phyloP scores from a whole-genome alignment of 345 rosid species.

The Sonneratia caseolaris region DNA sequence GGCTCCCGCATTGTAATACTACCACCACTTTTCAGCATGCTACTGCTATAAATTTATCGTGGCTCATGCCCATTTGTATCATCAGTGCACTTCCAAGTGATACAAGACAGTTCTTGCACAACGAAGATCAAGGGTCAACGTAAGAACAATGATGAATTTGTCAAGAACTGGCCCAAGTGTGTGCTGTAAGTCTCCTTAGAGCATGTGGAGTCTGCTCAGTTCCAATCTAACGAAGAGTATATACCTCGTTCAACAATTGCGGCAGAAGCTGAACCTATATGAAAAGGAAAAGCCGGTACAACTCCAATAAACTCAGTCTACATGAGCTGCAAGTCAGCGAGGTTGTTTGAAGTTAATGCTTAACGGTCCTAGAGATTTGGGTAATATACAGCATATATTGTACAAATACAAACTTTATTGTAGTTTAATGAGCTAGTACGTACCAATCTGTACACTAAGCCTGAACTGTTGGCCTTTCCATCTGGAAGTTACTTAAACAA shows the following conservation, averaged over 20 bases:
- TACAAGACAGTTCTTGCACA: no score
- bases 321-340: neutral
- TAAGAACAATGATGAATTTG: no score
- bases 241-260: no score
- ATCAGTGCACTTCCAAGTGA: no score
- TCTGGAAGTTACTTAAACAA: neutral
- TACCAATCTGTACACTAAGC: constrained; percentile 8
- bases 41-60: neutral
- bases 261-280: neutral
- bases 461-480: neutral
- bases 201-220: no score
- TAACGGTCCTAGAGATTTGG: neutral
- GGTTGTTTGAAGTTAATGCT: neutral
- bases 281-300: neutral
- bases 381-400: constrained; percentile 13
- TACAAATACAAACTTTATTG: constrained; percentile 12
- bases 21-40: neutral
- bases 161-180: no score
- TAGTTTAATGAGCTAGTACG: neutral
- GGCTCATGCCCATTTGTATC: no score
- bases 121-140: no score
- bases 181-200: no score
- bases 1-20: neutral
- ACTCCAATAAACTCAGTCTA: neutral
- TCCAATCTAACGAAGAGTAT: no score